These are phyloP conservation scores for Endocalyx cinctus DNA, from an alignment of 2,329 filamentous ascomycete genomes.

Conservation along the genomic window DNA sequence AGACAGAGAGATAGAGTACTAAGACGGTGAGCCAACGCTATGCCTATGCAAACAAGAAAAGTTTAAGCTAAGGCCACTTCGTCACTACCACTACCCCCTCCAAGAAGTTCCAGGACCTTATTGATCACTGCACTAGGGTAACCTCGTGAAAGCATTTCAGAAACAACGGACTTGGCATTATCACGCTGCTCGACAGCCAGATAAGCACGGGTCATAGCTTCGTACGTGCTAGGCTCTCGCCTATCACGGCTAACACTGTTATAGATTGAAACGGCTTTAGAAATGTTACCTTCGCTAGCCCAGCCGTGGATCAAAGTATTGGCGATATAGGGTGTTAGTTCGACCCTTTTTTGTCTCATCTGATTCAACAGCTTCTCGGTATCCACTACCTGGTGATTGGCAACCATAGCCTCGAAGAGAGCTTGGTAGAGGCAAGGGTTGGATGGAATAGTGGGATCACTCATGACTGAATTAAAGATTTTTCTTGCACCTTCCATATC, in stretches of 20 bases:
- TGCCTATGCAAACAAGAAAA: slow-evolving; percentile 11
- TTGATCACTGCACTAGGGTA: slow-evolving; percentile 89
- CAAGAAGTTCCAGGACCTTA: slow-evolving; percentile 89
- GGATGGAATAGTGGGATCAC: slow-evolving; percentile 60
- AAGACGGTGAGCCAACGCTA: no score
- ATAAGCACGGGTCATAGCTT: slow-evolving; percentile 95
- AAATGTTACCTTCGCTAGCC: slow-evolving; percentile 77
- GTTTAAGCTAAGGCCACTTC: slow-evolving; percentile 1
- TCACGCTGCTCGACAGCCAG: slow-evolving; percentile 77
- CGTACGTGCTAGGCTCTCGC: slow-evolving; percentile 95
- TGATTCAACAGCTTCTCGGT: slow-evolving; percentile 69
- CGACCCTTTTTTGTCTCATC: slow-evolving; percentile 71
- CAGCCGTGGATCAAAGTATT: slow-evolving; percentile 98
- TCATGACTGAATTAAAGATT: slow-evolving; percentile 77
- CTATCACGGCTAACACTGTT: slow-evolving; percentile 69
- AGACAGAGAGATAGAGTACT: no score
- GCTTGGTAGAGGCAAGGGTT: slow-evolving; percentile 93
- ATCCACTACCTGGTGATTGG: slow-evolving; percentile 78
- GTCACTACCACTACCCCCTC: slow-evolving; percentile 38
- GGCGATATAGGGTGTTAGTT: slow-evolving; percentile 94
- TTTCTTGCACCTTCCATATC: slow-evolving; percentile 79
- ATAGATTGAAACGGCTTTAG: slow-evolving; percentile 75
- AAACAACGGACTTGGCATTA: slow-evolving; percentile 71
- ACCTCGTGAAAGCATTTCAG: slow-evolving; percentile 84
- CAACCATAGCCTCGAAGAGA: slow-evolving; percentile 94